These are phyloP conservation scores for Euphorbia peplus DNA, from an alignment of 345 rosid species.

Conservation along the genomic window DNA sequence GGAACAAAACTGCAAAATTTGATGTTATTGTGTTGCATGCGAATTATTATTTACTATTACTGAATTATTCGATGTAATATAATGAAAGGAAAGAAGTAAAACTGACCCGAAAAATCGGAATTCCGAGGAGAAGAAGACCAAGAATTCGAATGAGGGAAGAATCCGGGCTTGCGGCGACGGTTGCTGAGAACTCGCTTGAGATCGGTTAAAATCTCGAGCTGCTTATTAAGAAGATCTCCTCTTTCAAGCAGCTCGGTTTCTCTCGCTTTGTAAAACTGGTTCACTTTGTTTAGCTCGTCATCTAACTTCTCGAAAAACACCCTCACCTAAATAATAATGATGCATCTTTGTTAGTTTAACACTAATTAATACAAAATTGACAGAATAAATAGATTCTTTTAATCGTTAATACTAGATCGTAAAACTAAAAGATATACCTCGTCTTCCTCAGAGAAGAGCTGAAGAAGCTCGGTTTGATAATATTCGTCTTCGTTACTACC, in stretches of 20 bases:
- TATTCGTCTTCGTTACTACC: constrained; percentile 48
- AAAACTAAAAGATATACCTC: constrained; percentile 61
- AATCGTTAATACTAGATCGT: no score
- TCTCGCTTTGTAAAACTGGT: constrained; percentile 66
- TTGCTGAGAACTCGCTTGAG: constrained; percentile 53
- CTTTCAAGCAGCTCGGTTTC: constrained; percentile 80
- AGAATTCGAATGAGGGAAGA: constrained; percentile 33
- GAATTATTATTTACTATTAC: no score
- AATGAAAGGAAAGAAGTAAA: not conserved
- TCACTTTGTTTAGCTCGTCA: constrained; percentile 80
- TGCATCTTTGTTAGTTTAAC: no score
- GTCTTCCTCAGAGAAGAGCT: constrained; percentile 88
- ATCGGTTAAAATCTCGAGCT: constrained; percentile 58
- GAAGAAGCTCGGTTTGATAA: constrained; percentile 79
- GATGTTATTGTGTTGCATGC: no score
- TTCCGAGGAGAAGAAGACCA: constrained; percentile 42
- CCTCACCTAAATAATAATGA: constrained; percentile 41
- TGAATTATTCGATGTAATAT: no score
- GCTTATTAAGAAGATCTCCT: constrained; percentile 72
- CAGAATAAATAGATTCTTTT: no score
- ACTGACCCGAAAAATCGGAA: constrained; percentile 64
- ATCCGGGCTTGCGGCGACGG: constrained; percentile 45
- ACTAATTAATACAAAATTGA: no score
- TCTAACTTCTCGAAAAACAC: constrained; percentile 65
- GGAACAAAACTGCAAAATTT: no score